Evolutionary conservation across 345 rosid genomes (phyloP), one percentile per base, ranked within the genome.

Genomic region (Eucalyptus cloeziana): DNA sequence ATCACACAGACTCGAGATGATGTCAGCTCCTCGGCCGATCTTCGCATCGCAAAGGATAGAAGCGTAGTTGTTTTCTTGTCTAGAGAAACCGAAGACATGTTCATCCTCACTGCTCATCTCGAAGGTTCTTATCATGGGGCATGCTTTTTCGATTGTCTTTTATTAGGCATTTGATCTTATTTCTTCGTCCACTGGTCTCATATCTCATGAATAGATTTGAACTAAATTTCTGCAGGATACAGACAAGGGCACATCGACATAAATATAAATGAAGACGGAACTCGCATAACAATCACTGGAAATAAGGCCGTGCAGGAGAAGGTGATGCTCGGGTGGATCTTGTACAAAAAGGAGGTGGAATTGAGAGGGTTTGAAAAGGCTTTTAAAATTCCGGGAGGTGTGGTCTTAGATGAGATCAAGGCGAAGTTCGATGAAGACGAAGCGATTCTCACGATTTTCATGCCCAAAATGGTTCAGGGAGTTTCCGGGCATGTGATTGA

Each of bases 401-500:
- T 96, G 25, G 86, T 92, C 90, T 87, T 96, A 87, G 98, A 96
- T 89, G 86, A 91, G 83, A 94, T 95, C 86, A 95, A 93, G 93
- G 99, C 98, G 4, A 94, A 93, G 86, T 95, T 96, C 87, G 93
- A 91, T 11, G 95, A 93, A 8, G 94, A 94, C 49, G 94, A 92
- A 56, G 93, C 94, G 3, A 92, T 91, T 47, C 91, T 96, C 88
- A 94, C 93, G 4, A 92, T 96, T 86, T 81, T 89, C 51, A 94
- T 97, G 95, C 98, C 97, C 6, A 97, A 97, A 89, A 92, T 45
- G 54, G 93, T 91, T 83, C 92, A 90, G 58, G 99, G 98, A 49
- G 90, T 95, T n/a, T 89, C 52, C 27, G 96, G 96, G 27, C 47
- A 89, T 40, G 89, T 50, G 83, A 91, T 97, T 81, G 96, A 95